Percentiles rank a stretch among this genome's conserved stretches.
Evolutionary conservation across 208 protist species (phyloP).

Genomic region (Leishmania major): DNA sequence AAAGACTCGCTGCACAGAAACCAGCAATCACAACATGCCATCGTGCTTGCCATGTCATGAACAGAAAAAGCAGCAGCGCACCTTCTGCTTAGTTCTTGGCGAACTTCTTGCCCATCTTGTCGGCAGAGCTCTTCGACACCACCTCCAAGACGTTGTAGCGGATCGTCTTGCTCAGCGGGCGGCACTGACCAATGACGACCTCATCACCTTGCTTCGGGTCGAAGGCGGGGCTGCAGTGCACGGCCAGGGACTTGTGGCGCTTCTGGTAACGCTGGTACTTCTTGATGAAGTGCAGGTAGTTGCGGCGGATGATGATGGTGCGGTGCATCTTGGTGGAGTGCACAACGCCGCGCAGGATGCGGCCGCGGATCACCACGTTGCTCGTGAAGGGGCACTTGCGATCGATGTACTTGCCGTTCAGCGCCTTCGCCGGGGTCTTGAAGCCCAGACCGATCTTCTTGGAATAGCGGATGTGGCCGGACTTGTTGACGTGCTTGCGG

Average conservation of each 20-base stretch:
- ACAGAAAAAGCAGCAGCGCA: neutral
- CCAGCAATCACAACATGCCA: slow-evolving; percentile 1
- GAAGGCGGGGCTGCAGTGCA: slow-evolving; percentile 99
- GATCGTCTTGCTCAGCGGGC: slow-evolving; percentile 99
- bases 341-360: slow-evolving; percentile 98
- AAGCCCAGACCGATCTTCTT: slow-evolving; percentile 97
- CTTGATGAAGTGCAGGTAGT: slow-evolving; percentile 99
- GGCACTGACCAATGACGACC: slow-evolving; percentile 99
- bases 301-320: slow-evolving; percentile 98
- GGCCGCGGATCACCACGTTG: slow-evolving; percentile 99
- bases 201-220: slow-evolving; percentile 98
- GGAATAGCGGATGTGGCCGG: slow-evolving; percentile 93
- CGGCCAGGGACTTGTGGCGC: slow-evolving; percentile 99
- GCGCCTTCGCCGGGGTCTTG: slow-evolving; percentile 98
- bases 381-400: slow-evolving; percentile 99
- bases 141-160: slow-evolving; percentile 99
- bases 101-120: slow-evolving; percentile 89
- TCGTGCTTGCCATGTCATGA: neutral
- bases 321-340: slow-evolving; percentile 99
- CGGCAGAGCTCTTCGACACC: slow-evolving; percentile 85
- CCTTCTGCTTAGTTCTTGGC: slow-evolving; percentile 70
- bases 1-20: slow-evolving; percentile 5
- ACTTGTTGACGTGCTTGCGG: slow-evolving; percentile 60
- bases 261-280: slow-evolving; percentile 99
- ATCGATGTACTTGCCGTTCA: slow-evolving; percentile 99